These are phyloP conservation scores for Glycine tomentella DNA, from an alignment of 306 rosid genomes.

Conservation along the genomic window DNA sequence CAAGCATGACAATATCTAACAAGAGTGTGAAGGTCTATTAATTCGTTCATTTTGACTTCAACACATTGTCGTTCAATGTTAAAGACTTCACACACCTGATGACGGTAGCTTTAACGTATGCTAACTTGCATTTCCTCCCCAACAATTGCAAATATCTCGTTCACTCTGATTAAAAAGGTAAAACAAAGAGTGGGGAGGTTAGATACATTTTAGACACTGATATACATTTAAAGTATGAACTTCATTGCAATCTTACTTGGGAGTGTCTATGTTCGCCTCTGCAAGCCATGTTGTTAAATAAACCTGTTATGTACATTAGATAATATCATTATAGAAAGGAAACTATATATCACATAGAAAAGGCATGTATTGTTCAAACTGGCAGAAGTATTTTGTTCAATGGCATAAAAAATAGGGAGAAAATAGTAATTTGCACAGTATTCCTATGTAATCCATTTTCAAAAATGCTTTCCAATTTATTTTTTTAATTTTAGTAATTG, in stretches of 20 bases:
- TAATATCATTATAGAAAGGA: conserved; percentile 18
- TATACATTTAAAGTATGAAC: background rate
- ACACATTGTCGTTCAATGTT: background rate
- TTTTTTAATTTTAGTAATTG: background rate
- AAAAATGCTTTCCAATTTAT: background rate
- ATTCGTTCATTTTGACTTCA: conserved; percentile 8
- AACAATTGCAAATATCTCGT: conserved; percentile 67
- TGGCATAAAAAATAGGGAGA: conserved; percentile 4
- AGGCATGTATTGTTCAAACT: conserved; percentile 2
- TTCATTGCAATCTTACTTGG: conserved; percentile 56
- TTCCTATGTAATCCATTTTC: background rate
- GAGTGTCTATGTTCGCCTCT: conserved; percentile 67
- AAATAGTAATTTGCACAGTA: background rate
- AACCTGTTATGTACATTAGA: conserved; percentile 55
- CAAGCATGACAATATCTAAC: background rate
- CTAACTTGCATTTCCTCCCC: conserved; percentile 71
- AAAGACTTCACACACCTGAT: background rate
- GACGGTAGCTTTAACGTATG: conserved; percentile 44
- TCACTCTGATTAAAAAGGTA: conserved; percentile 50
- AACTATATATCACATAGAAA: background rate
- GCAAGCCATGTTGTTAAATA: conserved; percentile 84
- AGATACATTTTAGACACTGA: conserved; percentile 17
- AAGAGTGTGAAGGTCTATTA: background rate
- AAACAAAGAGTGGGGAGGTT: background rate
- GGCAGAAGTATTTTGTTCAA: background rate